These are phyloP conservation scores for Rosa chinensis DNA, from an alignment of 306 rosid genomes.

Conservation along the genomic window DNA sequence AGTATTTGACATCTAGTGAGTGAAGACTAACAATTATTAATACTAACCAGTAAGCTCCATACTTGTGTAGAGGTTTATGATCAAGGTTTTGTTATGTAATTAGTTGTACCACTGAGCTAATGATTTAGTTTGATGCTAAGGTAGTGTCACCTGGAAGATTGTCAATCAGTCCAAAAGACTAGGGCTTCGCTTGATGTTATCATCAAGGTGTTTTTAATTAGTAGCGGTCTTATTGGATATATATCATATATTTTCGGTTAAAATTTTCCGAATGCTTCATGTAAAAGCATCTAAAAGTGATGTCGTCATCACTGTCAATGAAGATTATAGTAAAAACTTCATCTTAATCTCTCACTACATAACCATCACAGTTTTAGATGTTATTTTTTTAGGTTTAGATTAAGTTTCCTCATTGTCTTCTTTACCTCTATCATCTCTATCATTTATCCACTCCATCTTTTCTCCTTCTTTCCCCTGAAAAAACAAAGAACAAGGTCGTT, in stretches of 20 bases:
- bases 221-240: neutral
- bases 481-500: neutral
- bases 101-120: neutral
- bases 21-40: constrained; percentile 24
- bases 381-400: neutral
- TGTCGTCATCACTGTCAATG: neutral
- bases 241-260: neutral
- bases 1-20: constrained; percentile 22
- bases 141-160: neutral
- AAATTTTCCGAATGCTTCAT: neutral
- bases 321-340: neutral
- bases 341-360: neutral
- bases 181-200: neutral
- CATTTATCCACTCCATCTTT: neutral
- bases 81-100: neutral
- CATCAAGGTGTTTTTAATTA: neutral
- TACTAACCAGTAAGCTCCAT: constrained; percentile 2
- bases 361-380: neutral
- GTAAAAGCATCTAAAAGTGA: neutral
- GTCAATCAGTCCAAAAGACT: neutral
- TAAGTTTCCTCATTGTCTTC: neutral
- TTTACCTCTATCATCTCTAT: neutral
- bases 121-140: neutral
- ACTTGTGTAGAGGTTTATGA: neutral
- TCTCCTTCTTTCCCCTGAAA: neutral